Percentiles rank a stretch among this genome's conserved stretches.
Evolutionary conservation across 2,329 filamentous ascomycete species (phyloP).

Genomic region (Fusarium sp.): DNA sequence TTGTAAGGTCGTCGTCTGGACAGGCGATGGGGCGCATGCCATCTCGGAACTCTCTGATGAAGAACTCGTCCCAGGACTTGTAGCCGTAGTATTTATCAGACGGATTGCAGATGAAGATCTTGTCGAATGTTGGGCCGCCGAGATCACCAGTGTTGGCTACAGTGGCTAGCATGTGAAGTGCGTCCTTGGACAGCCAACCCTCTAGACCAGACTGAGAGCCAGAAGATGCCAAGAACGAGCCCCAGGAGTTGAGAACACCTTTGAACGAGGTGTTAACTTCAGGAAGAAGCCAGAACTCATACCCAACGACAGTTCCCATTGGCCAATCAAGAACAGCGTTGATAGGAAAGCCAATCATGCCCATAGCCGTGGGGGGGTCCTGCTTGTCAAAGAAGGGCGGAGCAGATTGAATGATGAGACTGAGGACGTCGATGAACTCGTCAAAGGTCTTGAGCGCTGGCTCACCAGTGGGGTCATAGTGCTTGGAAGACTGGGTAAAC

Average conservation of each 20-base stretch:
- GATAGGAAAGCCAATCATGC: constrained; percentile 8
- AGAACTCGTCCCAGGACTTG: constrained; percentile 10
- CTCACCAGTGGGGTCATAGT: neutral
- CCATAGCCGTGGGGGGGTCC: neutral
- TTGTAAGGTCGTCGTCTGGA: neutral
- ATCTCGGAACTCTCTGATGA: constrained; percentile 1
- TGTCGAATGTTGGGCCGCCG: neutral
- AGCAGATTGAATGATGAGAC: neutral
- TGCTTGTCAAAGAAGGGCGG: neutral
- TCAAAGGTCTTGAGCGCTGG: neutral
- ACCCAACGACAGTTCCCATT: constrained; percentile 11
- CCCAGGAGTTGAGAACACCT: neutral
- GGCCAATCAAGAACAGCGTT: constrained; percentile 19
- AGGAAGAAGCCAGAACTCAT: constrained; percentile 12
- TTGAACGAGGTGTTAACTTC: neutral
- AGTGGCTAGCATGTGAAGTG: neutral
- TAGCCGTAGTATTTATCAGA: neutral
- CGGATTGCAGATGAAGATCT: constrained; percentile 13
- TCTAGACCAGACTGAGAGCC: neutral
- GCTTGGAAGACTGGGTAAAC: constrained; percentile 8
- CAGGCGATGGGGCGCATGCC: neutral
- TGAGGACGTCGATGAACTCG: neutral
- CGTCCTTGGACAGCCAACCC: neutral
- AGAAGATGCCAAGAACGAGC: neutral
- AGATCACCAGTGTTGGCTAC: neutral